Percentiles rank a stretch among this genome's conserved stretches.
phyloP scores from a whole-genome alignment of 2,329 filamentous ascomycete species.

The Helminthosporium solani region DNA sequence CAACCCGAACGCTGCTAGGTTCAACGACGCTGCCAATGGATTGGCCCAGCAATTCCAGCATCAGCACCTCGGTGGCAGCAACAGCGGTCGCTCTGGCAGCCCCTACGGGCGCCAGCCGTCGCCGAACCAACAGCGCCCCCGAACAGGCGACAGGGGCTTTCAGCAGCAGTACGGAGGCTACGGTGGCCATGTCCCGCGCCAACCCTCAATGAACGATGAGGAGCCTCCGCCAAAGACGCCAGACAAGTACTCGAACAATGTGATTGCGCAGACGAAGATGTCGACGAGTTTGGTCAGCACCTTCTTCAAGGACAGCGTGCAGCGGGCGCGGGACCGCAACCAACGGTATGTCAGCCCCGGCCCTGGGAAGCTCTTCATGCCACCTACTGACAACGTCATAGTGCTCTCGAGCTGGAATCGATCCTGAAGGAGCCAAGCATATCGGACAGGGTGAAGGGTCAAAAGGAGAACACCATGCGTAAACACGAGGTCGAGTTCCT shows the following conservation, averaged over 20 bases:
- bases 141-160: conserved; percentile 67
- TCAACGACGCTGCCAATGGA: conserved; percentile 83
- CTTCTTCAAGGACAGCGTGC: conserved; percentile 98
- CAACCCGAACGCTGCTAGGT: conserved; percentile 53
- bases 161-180: conserved; percentile 71
- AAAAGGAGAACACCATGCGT: conserved; percentile 80
- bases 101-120: conserved; percentile 70
- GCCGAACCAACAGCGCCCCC: conserved; percentile 69
- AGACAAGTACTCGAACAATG: conserved; percentile 84
- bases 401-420: conserved; percentile 88
- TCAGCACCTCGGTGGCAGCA: conserved; percentile 63
- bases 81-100: conserved; percentile 64
- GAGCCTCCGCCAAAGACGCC: conserved; percentile 76
- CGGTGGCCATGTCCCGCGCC: conserved; percentile 65
- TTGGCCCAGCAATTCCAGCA: conserved; percentile 95
- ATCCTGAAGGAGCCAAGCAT: conserved; percentile 77
- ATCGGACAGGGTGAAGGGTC: conserved; percentile 73
- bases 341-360: conserved; percentile 70
- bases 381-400: conserved; percentile 42
- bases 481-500: conserved; percentile 90
- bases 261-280: conserved; percentile 70
- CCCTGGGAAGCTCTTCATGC: not conserved
- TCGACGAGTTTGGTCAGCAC: conserved; percentile 66
- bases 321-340: conserved; percentile 91
- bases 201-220: conserved; percentile 57